phyloP scores from a whole-genome alignment of 2,329 filamentous ascomycete genomes.

The Raffaelea albimanens region DNA sequence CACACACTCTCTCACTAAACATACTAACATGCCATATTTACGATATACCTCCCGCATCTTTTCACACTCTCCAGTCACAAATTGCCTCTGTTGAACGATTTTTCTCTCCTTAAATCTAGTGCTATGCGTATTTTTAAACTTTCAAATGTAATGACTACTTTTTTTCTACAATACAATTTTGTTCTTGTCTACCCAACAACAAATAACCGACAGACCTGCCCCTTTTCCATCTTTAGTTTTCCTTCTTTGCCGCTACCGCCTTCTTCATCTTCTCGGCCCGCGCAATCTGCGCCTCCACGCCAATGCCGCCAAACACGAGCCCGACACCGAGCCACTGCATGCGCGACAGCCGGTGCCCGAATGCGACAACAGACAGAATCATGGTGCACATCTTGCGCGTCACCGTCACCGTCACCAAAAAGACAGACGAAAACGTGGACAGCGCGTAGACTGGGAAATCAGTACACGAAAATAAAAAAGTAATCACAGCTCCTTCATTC shows the following conservation, averaged over 20 bases:
- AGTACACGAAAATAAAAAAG: slow-evolving; percentile 70
- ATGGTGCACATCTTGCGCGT: slow-evolving; percentile 99
- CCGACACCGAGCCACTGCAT: slow-evolving; percentile 93
- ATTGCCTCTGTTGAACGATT: too few relatives aligned
- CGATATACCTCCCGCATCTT: too few relatives aligned
- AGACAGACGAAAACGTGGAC: slow-evolving; percentile 79
- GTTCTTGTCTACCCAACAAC: slow-evolving; percentile 3
- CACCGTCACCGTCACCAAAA: slow-evolving; percentile 93
- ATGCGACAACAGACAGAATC: slow-evolving; percentile 91
- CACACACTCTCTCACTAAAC: too few relatives aligned
- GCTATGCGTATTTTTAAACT: too few relatives aligned
- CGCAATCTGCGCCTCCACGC: slow-evolving; percentile 76
- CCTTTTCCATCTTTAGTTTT: neutral
- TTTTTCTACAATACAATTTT: too few relatives aligned
- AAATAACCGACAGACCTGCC: neutral
- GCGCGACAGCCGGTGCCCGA: slow-evolving; percentile 75
- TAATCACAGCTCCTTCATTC: too few relatives aligned
- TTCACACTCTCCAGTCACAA: too few relatives aligned
- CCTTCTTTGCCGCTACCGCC: slow-evolving; percentile 33
- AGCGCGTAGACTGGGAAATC: slow-evolving; percentile 66
- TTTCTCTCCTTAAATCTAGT: too few relatives aligned
- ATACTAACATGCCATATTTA: too few relatives aligned
- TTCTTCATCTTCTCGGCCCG: slow-evolving; percentile 77
- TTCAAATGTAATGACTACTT: too few relatives aligned
- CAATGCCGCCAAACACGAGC: slow-evolving; percentile 91